Evolutionary conservation across 805 yeast genomes (phyloP), one percentile per base, ranked within the genome.

Genomic region (Saturnispora halmiae): DNA sequence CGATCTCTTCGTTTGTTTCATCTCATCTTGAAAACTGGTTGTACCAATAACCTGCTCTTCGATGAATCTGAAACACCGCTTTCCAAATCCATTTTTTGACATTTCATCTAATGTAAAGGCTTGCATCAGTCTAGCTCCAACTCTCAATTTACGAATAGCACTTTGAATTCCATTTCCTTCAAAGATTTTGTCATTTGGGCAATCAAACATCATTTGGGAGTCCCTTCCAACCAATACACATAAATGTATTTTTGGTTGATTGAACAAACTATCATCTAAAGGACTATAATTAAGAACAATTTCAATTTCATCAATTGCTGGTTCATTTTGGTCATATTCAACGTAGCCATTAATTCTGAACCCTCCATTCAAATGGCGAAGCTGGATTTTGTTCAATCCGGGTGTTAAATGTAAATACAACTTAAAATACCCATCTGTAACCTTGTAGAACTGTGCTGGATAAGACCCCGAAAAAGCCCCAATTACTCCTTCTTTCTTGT

Each of bases 91-190:
- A 34, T 75, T 71, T 30, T 79, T 64, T 40, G 76, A 59, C 94
- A 90, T 85, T 55, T 87, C 95, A 50, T 88, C 96, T 51, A 77
- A 78, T 0, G 96, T 88, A 58, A 73, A 87, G 1, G 95, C 94
- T 52, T 85, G 90, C 94, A 85, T 84, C 59, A 88, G 59, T 50
- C 95, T 69, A 4, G 82, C 94, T 3, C 84, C 95, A 45, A 86
- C 74, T 51, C 92, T 74, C 48, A 90, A 56, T 55, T 85, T 85
- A 48, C 65, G 67, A 15, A 82, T 63, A 1, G 95, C 95, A 4
- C 78, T 56, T n/a, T 77, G 77, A 18, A 88, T 50, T 11, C 68
- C 74, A 46, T 83, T 78, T 2, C 79, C 80, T 48, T 83, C 92
- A 25, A 66, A 58, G 18, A 55, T 49, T 39, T 66, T 70, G 48